Conservation (phyloP, 169 alveolate species). For the Plasmodium malariae region DNA sequence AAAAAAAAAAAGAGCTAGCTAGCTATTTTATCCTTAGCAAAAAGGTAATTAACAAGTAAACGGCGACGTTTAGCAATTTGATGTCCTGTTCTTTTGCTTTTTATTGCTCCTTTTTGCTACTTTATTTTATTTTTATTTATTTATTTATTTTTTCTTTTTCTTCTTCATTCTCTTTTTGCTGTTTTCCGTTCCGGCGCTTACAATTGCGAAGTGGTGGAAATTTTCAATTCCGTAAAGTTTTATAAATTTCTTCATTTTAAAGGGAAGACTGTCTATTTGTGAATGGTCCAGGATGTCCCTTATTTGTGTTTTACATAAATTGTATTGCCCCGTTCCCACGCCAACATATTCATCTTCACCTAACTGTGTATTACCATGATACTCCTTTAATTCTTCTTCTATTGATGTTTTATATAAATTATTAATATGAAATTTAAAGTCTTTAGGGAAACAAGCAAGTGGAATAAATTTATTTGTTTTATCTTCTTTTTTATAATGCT, state of each 20-base stretch:
- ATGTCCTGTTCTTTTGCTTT: too few species aligned
- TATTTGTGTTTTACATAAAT: constrained; percentile 59
- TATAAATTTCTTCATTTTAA: constrained; percentile 57
- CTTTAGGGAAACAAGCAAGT: constrained; percentile 59
- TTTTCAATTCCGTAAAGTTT: constrained; percentile 74
- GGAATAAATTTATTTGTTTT: constrained; percentile 25
- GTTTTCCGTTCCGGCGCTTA: not conserved
- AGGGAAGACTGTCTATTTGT: constrained; percentile 51
- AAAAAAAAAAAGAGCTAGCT: constrained; percentile 1
- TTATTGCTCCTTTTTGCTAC: not conserved
- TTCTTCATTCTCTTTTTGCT: not conserved
- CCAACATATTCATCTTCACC: constrained; percentile 46
- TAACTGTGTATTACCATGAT: constrained; percentile 17
- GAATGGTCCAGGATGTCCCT: constrained; percentile 35
- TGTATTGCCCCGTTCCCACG: constrained; percentile 50
- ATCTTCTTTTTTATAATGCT: constrained; percentile 22
- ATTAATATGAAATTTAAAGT: constrained; percentile 56
- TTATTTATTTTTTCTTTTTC: not conserved
- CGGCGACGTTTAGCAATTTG: not conserved
- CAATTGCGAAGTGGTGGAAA: constrained; percentile 75
- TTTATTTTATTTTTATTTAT: not conserved
- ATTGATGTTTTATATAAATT: constrained; percentile 67
- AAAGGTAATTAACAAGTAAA: not conserved
- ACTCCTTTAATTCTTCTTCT: constrained; percentile 68
- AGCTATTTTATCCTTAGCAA: too few species aligned